Base-by-base conservation (phyloP, 2,329 filamentous ascomycete species). In the Gliomastix tumulicola region DNA sequence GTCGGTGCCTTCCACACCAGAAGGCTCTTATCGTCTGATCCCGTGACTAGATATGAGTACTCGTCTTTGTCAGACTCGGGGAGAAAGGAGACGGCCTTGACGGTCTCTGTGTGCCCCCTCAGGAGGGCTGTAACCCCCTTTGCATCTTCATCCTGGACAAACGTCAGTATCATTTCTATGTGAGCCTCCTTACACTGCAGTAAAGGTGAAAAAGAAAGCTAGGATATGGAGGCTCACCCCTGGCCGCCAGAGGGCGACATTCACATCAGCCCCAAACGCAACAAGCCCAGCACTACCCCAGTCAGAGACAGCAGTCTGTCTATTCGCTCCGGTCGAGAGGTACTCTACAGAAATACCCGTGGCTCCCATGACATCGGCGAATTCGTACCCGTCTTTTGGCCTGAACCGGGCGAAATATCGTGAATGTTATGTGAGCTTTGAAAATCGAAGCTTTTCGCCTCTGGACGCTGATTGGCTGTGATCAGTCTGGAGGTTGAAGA, bases 191-290 rank as follows among this genome's bases (percentile, higher is more conserved):
- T 30, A 11, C 18, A 7, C 16, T 15, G 13, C 12, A 19, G 16
- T 9, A 17, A 38, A n/a, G 6, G 21, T 19, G 7, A 25, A 30
- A n/a, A 12, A 23, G n/a, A n/a, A n/a, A n/a, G n/a, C n/a, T n/a
- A n/a, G n/a, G n/a, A n/a, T n/a, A n/a, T n/a, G n/a, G n/a, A 32
- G 41, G 64, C 79, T 61, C 69, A 89, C 86, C 55, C 72, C 60
- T 38, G 88, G 88, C 54, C 79, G 70, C 92, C 92, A 98, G 28
- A 97, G 56, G 30, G 88, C 90, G 49, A 98, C 74, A 62, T 92
- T 92, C 48, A 82, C 80, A 60, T 94, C 87, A 8, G 89, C 83
- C 21, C 92, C 92, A 64, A 87, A 98, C 21, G 88, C 92, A 37
- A 98, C 69, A 31, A 88, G 56, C 9, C 84, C 85, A 44, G 72